Conservation (phyloP, 163 green algal genomes). For the Trebouxia gelatinosa region DNA sequence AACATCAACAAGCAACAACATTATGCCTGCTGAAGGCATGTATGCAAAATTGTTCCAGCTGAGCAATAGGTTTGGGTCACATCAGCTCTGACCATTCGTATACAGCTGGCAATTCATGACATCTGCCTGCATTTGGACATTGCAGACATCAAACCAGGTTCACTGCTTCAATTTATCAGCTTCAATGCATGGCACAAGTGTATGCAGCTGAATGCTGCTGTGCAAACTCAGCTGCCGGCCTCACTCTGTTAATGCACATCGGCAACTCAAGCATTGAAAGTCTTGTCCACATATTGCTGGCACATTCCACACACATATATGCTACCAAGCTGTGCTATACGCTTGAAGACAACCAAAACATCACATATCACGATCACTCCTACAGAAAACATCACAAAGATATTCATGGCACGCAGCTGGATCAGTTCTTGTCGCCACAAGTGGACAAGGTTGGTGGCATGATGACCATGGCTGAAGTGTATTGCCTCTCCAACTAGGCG, state of each 20-base stretch:
- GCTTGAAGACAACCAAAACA: conserved; percentile 1
- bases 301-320: conserved; percentile 1
- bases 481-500: not conserved
- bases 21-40: not conserved
- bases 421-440: not conserved
- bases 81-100: not conserved
- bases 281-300: not conserved
- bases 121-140: not conserved
- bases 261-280: not conserved
- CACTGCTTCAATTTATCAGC: conserved; percentile 1
- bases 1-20: not conserved
- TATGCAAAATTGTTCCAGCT: not conserved
- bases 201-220: not conserved
- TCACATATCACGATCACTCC: not conserved
- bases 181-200: not conserved
- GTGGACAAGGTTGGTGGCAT: not conserved
- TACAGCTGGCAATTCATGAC: not conserved
- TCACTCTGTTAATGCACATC: not conserved
- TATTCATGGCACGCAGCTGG: not conserved
- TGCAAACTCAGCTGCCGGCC: not conserved
- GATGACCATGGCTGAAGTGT: not conserved
- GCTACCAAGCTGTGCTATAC: not conserved
- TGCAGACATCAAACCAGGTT: not conserved
- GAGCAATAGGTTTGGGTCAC: not conserved
- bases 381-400: not conserved